Evolutionary conservation across 306 rosid species (phyloP), one percentile per base, ranked within the genome.

Genomic region (Amphicarpaea edgeworthii): DNA sequence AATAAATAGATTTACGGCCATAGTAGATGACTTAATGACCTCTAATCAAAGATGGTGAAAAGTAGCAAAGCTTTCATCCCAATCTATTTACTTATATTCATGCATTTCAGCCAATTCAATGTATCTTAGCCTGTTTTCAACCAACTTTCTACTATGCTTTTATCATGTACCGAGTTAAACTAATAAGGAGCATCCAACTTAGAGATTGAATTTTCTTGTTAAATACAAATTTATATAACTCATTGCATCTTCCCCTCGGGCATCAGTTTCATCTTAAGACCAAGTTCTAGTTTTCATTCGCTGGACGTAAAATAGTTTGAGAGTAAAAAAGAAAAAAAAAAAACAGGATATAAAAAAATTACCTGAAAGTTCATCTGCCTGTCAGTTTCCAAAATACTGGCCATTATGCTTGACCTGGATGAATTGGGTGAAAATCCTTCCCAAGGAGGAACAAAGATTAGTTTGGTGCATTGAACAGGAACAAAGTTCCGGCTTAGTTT

Each of bases 351-450:
- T n/a, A 55, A 30, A 17, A 6, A 60, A 66, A 70, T 61, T 83
- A 94, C 98, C 97, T 83, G 85, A 23, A 70, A 66, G 46, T 83
- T 82, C 72, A 74, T 69, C 70, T 83, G 85, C 76, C 72, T 58
- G 58, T 85, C 91, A 51, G 75, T 79, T 79, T 85, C 96, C 81
- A 80, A 79, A 70, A 93, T 86, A 85, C 83, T 88, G 54, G 93
- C 97, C 92, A 94, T 94, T 68, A 94, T 87, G 87, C 98, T 95
- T 71, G 93, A 89, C 70, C 97, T 89, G 60, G 96, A 87, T 83
- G 96, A 85, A 83, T 92, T 95, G n/a, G 98, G 96, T 11, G 97
- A 95, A 84, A 95, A 92, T 85, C 98, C 98, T 63, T 95, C 98
- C 97, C 98, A 95, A 34, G 98, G 98, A 61, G 96, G 97, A 78